Evolutionary conservation across 805 yeast genomes (phyloP), one percentile per base, ranked within the genome.

Genomic region (Candida verbasci): DNA sequence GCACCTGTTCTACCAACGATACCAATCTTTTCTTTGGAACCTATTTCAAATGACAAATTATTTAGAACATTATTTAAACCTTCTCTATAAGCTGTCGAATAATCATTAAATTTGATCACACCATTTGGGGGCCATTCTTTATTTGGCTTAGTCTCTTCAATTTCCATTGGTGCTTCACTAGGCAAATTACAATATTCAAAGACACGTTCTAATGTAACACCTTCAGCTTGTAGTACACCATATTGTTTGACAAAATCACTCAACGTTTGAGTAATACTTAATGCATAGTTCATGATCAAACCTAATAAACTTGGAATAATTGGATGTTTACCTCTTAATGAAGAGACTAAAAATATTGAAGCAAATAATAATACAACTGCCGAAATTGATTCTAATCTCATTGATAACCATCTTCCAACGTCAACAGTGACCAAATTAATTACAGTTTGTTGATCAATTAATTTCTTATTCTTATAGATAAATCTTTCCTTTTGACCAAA

Each of bases 1-100:
- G 93, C 91, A 47, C 94, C 94, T 0, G 94, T 85, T 52, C 94
- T 72, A 27, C 94, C 94, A 62, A 88, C 82, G 37, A 85, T 78
- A 24, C 94, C 94, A 42, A 85, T 71, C 51, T 80, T 83, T 52
- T 84, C 84, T 8, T 69, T 61, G 1, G 79, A 71, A 4, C 63
- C 52, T 31, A 82, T 65, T 4, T 39, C 56, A 46, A 68, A 50
- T 18, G 50, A 48, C 35, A 78, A 42, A 37, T 66, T 51, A 34
- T 67, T 72, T 48, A 78, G 57, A 9, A 76, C 83, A 25, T 67
- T 52, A 3, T 83, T 83, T 37, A 78, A 55, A 0, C 66, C 78
- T 0, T 74, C 74, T 50, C 82, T 66, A 50, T 78, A 78, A 15
- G 72, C 60, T 60, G 78, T 51, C 3, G 60, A 57, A 3, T 68